Conservation (phyloP, 75 land plant genomes). For the Cryptomeria japonica region DNA sequence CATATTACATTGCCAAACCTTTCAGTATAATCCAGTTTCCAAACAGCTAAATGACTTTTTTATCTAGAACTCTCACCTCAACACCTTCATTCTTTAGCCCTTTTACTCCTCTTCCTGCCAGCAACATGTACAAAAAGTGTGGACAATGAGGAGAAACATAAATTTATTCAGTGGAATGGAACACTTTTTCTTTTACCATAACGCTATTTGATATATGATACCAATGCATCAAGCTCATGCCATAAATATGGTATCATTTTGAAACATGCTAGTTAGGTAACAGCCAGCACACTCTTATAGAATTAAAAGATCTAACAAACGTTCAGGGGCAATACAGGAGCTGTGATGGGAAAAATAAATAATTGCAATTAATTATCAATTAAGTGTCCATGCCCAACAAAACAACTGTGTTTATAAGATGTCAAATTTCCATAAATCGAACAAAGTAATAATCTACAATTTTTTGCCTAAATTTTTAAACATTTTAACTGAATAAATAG, state of each 20-base stretch:
- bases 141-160: neutral
- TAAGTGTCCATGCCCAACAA: neutral
- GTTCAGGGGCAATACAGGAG: neutral
- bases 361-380: neutral
- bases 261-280: neutral
- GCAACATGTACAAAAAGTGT: neutral
- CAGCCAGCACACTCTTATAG: neutral
- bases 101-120: slow-evolving; percentile 43
- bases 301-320: neutral
- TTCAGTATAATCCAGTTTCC: neutral
- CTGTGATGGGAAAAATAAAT: neutral
- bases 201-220: neutral
- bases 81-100: slow-evolving; percentile 39
- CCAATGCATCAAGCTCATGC: neutral
- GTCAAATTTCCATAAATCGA: neutral
- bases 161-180: neutral
- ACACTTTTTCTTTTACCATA: neutral
- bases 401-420: neutral
- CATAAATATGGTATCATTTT: neutral
- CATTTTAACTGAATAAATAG: neutral
- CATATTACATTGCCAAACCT: neutral
- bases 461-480: neutral
- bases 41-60: neutral
- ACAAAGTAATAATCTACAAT: neutral
- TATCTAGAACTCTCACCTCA: slow-evolving; percentile 3